Conservation (phyloP, 768 basidiomycete genomes). For the Suillus weaverae region DNA sequence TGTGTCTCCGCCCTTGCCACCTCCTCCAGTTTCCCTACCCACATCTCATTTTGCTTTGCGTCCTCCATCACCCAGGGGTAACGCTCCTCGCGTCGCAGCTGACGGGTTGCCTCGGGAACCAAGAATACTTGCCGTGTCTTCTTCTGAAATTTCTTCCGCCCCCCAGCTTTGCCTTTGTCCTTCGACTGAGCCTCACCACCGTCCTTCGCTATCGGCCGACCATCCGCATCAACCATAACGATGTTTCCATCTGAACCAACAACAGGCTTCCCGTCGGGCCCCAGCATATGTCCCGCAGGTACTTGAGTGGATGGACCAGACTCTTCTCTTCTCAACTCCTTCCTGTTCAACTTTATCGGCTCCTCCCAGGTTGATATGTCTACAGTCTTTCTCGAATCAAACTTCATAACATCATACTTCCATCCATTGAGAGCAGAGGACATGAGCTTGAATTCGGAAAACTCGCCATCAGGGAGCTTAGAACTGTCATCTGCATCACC, state of each 20-base stretch:
- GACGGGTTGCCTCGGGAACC: conserved; percentile 74
- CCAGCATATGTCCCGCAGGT: conserved; percentile 73
- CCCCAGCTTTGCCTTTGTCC: conserved; percentile 39
- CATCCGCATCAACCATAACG: conserved; percentile 82
- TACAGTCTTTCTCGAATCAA: conserved; percentile 71
- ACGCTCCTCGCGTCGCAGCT: conserved; percentile 81
- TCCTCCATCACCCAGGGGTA: conserved; percentile 95
- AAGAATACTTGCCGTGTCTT: conserved; percentile 83
- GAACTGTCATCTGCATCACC: conserved; percentile 51
- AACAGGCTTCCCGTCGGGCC: conserved; percentile 82
- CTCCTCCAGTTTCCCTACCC: conserved; percentile 84
- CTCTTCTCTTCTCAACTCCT: conserved; percentile 64
- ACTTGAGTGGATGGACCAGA: conserved; percentile 39
- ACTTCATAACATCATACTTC: conserved; percentile 94
- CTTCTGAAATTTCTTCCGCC: conserved; percentile 77
- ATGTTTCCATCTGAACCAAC: conserved; percentile 72
- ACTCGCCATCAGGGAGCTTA: conserved; percentile 66
- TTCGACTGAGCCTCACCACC: conserved; percentile 32
- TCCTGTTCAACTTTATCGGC: conserved; percentile 87
- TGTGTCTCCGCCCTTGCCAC: conserved; percentile 67
- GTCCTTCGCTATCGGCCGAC: conserved; percentile 58
- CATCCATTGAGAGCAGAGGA: conserved; percentile 81
- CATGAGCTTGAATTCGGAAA: conserved; percentile 75
- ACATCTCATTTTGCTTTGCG: conserved; percentile 63
- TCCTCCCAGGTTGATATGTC: conserved; percentile 68